A percentile compares a stretch with the other conserved stretches of the same genome.
Evolutionary conservation across 1,284 basidiomycete species (phyloP).

Genomic region (Melampsora larici-populina): DNA sequence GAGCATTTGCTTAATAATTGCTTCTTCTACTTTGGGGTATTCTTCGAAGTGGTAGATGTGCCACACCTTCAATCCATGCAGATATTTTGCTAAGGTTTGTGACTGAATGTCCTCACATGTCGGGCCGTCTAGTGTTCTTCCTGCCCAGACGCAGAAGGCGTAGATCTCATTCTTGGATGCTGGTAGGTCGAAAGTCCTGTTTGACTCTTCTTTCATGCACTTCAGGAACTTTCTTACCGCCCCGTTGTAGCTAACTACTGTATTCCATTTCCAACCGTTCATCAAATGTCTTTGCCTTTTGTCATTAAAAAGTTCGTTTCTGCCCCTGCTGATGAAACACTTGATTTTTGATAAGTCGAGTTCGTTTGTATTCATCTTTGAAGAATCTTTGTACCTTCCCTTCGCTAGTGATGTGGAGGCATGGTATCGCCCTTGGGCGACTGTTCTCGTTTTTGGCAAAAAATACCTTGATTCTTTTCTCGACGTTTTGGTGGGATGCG

Average conservation of each 20-base stretch:
- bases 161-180: background rate
- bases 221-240: no score
- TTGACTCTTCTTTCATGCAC: no score
- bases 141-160: slow-evolving; percentile 2
- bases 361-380: no score
- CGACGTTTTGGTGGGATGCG: no score
- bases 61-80: background rate
- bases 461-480: no score
- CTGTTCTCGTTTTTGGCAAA: background rate
- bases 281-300: background rate
- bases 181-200: background rate
- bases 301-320: background rate
- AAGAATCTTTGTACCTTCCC: no score
- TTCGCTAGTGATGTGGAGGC: no score
- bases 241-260: background rate
- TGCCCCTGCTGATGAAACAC: no score
- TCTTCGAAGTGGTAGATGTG: background rate
- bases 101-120: background rate
- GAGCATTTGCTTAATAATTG: background rate
- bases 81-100: background rate
- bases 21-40: background rate
- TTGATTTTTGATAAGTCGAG: no score
- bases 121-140: background rate
- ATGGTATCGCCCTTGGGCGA: no score
- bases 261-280: slow-evolving; percentile 19